These are phyloP conservation scores for Syncephalastrum racemosum DNA, from an alignment of 371 early-diverging fungal species.

Conservation along the genomic window DNA sequence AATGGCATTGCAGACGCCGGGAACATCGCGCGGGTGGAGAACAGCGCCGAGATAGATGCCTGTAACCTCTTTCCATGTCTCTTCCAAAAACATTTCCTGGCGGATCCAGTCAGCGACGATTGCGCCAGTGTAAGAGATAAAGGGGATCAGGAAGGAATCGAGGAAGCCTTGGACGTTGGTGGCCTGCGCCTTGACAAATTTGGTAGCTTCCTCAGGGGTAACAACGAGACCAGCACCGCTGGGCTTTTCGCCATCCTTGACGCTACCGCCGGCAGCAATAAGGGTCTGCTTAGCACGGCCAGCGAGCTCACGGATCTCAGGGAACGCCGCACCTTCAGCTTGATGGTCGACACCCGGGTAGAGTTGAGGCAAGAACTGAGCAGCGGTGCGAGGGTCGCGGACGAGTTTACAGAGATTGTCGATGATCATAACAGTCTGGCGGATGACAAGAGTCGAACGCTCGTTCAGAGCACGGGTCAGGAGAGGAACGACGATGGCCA, in stretches of 20 bases:
- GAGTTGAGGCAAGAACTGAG: slow-evolving; percentile 66
- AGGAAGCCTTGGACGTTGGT: slow-evolving; percentile 55
- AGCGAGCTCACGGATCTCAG: slow-evolving; percentile 63
- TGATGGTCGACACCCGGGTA: slow-evolving; percentile 66
- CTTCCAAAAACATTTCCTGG: slow-evolving; percentile 50
- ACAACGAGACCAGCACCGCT: slow-evolving; percentile 33
- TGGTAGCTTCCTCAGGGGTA: slow-evolving; percentile 40
- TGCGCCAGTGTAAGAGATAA: slow-evolving; percentile 45
- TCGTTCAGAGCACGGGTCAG: slow-evolving; percentile 64
- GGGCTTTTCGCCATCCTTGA: slow-evolving; percentile 24
- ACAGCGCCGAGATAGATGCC: slow-evolving; percentile 44
- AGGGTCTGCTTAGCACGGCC: slow-evolving; percentile 58
- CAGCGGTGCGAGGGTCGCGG: slow-evolving; percentile 62
- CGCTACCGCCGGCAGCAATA: slow-evolving; percentile 54
- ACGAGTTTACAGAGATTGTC: slow-evolving; percentile 66
- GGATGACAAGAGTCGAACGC: slow-evolving; percentile 53
- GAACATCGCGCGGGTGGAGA: slow-evolving; percentile 42
- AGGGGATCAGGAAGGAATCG: slow-evolving; percentile 51
- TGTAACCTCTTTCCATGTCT: slow-evolving; percentile 47
- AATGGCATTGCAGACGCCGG: slow-evolving; percentile 30
- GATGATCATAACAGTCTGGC: slow-evolving; percentile 62
- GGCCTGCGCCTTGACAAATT: slow-evolving; percentile 42
- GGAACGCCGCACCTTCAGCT: slow-evolving; percentile 59
- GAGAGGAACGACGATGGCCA: slow-evolving; percentile 77
- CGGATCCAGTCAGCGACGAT: slow-evolving; percentile 54